phyloP scores from a whole-genome alignment of 2,329 filamentous ascomycete species.

The Allantophomopsis cytisporea region DNA sequence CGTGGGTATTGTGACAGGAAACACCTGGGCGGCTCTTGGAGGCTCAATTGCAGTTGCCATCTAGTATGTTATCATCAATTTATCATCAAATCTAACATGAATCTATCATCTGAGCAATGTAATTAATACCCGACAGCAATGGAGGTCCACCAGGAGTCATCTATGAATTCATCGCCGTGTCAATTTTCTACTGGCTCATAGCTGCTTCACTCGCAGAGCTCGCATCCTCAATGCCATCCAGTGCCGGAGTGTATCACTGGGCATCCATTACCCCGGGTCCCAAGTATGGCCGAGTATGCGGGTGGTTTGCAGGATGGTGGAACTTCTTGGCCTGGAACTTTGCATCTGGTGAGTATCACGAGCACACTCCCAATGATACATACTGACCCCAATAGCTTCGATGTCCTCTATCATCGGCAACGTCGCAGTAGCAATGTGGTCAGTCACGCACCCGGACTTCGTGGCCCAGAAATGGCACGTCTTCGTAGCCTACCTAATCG shows the following conservation, averaged over 20 bases:
- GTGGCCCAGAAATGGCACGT: conserved; percentile 29
- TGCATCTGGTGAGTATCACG: conserved; percentile 1
- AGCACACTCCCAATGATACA: not conserved
- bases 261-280: conserved; percentile 41
- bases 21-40: conserved; percentile 2
- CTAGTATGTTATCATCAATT: not conserved
- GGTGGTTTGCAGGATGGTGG: conserved; percentile 32
- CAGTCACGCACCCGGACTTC: conserved; percentile 26
- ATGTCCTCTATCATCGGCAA: conserved; percentile 2
- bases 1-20: not conserved
- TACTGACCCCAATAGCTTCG: not conserved
- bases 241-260: conserved; percentile 44
- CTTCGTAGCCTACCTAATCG: conserved; percentile 29
- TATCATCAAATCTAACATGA: no score
- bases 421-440: conserved; percentile 2
- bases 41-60: not conserved
- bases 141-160: conserved; percentile 44
- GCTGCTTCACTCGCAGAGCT: conserved; percentile 46
- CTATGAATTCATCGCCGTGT: conserved; percentile 39
- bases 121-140: conserved; percentile 21
- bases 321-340: conserved; percentile 29
- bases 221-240: conserved; percentile 45
- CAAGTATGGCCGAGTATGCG: conserved; percentile 15
- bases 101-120: no score
- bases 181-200: conserved; percentile 41